Base-by-base conservation (phyloP, 768 basidiomycete species). In the Daedaleopsis sinensis region DNA sequence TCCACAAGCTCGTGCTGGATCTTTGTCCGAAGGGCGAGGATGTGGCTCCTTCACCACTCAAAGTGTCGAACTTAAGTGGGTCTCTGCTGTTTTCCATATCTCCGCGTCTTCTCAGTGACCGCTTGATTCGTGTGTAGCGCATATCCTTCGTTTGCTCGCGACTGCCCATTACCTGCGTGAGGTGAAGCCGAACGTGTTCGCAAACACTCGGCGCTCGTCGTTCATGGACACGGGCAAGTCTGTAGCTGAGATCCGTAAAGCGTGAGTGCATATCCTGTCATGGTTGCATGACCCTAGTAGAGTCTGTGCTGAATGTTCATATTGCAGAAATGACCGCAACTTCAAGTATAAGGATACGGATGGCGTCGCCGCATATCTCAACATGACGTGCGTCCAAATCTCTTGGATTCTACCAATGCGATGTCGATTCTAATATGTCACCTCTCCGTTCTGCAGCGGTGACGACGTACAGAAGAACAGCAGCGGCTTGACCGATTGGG, bases 401-500 rank as follows among this genome's bases (percentile, higher is more conserved):
- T 24, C 46, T 56, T 19, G 16, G 53, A 13, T 55, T 43, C n/a
- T 19, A 21, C n/a, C 15, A 43, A 37, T 21, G 21, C 9, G 8
- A 19, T 21, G 21, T 46, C 9, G 8, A 23, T 6, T 0, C 32
- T 13, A 12, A 10, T 3, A 7, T 32, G 27, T 32, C n/a, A 32
- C 7, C 27, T 32, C 27, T 3, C 27, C 27, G 7, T 32, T 32
- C 27, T 32, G 7, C 53, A 61, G 62, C 57, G 91, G 90, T 65
- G 90, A 92, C 68, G 91, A 92, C 68, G 80, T 90, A 36, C 83
- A 85, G 76, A 92, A 92, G 72, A 80, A 89, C 3, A 84, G 88
- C 12, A 85, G 87, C 6, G 91, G 88, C 66, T 79, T 93, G 27
- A 32, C 27, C 27, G 61, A 93, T 43, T 68, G 73, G 27, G 68